Evolutionary conservation across 2,329 filamentous ascomycete genomes (phyloP).

Genomic region (Pyrenophora tritici-repentis): DNA sequence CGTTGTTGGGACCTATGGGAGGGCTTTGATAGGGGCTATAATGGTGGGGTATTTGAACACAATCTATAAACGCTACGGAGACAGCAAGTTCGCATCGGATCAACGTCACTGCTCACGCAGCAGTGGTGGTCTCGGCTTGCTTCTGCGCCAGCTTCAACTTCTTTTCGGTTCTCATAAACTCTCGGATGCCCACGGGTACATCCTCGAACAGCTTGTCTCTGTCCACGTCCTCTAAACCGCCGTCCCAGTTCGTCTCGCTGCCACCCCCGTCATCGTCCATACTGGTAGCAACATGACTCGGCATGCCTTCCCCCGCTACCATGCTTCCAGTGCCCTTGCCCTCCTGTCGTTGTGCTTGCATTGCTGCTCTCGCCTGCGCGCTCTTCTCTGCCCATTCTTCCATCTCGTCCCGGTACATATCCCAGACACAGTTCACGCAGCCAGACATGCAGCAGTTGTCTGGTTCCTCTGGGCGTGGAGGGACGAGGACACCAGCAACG

Average conservation of each 20-base stretch:
- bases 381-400: constrained; percentile 80
- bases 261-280: constrained; percentile 84
- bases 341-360: constrained; percentile 45
- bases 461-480: constrained; percentile 83
- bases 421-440: constrained; percentile 97
- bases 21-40: neutral
- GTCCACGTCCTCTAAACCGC: constrained; percentile 28
- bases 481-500: constrained; percentile 80
- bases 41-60: constrained; percentile 17
- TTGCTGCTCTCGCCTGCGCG: constrained; percentile 64
- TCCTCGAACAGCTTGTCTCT: constrained; percentile 74
- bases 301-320: constrained; percentile 46
- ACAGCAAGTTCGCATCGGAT: neutral
- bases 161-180: constrained; percentile 98
- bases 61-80: constrained; percentile 5
- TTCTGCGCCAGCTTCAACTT: constrained; percentile 76
- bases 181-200: constrained; percentile 88
- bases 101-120: constrained; percentile 5
- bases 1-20: constrained; percentile 2
- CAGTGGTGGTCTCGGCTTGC: constrained; percentile 55
- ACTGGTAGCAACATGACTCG: constrained; percentile 59
- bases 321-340: constrained; percentile 44
- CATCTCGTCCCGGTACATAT: constrained; percentile 86
- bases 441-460: constrained; percentile 99
- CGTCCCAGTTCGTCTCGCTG: constrained; percentile 69